These are phyloP conservation scores for Dissophora globulifera DNA, from an alignment of 192 early-diverging fungal genomes.

Conservation along the genomic window DNA sequence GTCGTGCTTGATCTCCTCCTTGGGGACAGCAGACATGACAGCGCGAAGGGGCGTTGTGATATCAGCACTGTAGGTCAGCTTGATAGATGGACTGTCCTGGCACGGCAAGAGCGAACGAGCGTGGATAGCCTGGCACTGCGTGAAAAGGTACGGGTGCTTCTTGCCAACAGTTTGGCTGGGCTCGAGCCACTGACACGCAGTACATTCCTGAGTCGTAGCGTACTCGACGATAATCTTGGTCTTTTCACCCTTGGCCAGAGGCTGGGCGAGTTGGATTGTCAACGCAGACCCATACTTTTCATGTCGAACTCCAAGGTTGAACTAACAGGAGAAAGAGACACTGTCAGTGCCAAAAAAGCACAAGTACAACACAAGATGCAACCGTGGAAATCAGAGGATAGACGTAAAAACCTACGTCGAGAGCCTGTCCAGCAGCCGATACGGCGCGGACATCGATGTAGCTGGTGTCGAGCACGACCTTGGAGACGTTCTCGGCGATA, in stretches of 20 bases:
- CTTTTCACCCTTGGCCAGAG: conserved; percentile 52
- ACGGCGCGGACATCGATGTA: conserved; percentile 63
- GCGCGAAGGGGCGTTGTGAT: conserved; percentile 75
- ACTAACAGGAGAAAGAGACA: conserved; percentile 34
- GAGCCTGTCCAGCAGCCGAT: background rate
- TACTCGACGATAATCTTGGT: conserved; percentile 77
- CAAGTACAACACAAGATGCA: background rate
- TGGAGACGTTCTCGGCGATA: conserved; percentile 60
- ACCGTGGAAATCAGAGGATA: background rate
- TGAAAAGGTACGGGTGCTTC: conserved; percentile 93
- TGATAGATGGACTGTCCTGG: conserved; percentile 87
- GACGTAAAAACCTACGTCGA: conserved; percentile 53
- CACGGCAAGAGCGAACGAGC: conserved; percentile 93
- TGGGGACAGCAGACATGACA: conserved; percentile 90
- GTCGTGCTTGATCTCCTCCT: conserved; percentile 62
- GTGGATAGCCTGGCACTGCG: conserved; percentile 97
- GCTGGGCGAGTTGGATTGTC: conserved; percentile 62
- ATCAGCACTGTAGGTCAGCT: conserved; percentile 86
- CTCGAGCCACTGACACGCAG: conserved; percentile 91
- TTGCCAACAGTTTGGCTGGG: conserved; percentile 75
- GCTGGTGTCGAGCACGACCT: conserved; percentile 78
- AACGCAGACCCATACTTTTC: conserved; percentile 78
- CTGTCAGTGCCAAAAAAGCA: background rate
- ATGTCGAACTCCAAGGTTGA: conserved; percentile 61
- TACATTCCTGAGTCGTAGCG: conserved; percentile 80